A percentile compares a stretch with the other conserved stretches of the same genome.
phyloP scores from a whole-genome alignment of 257 asterid genomes.

The Rubia yunnanensis region DNA sequence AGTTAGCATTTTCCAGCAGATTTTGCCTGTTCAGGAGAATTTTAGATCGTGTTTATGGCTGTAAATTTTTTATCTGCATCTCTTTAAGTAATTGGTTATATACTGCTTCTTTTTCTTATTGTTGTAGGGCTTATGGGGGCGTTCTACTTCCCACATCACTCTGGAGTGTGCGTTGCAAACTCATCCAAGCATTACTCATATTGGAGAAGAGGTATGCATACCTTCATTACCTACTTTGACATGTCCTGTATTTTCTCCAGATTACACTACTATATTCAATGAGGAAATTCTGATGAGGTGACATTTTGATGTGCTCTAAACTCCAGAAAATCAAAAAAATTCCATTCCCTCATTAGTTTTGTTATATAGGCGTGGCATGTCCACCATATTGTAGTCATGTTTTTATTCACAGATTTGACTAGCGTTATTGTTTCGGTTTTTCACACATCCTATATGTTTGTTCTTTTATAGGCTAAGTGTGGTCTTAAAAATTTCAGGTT shows the following conservation, averaged over 20 bases:
- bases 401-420: not conserved
- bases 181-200: slow-evolving; percentile 86
- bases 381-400: not conserved
- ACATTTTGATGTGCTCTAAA: not conserved
- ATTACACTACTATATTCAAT: not conserved
- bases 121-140: slow-evolving; percentile 99
- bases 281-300: not conserved
- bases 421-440: not conserved
- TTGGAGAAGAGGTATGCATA: slow-evolving; percentile 87
- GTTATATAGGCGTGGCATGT: not conserved
- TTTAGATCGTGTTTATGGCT: too few relatives aligned
- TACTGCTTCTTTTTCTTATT: slow-evolving; percentile 19
- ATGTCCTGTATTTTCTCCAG: not conserved
- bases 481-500: slow-evolving; percentile 46
- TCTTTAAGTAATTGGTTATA: not conserved
- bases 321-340: not conserved
- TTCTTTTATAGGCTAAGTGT: slow-evolving; percentile 5
- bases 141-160: slow-evolving; percentile 98
- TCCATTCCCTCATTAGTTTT: not conserved
- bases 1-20: too few relatives aligned
- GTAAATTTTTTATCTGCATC: not conserved
- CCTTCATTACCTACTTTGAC: not conserved
- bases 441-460: slow-evolving; percentile 4
- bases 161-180: slow-evolving; percentile 97
- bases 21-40: too few relatives aligned